These are phyloP conservation scores for Puya raimondii DNA, from an alignment of 176 grass and related monocot species.

Conservation along the genomic window DNA sequence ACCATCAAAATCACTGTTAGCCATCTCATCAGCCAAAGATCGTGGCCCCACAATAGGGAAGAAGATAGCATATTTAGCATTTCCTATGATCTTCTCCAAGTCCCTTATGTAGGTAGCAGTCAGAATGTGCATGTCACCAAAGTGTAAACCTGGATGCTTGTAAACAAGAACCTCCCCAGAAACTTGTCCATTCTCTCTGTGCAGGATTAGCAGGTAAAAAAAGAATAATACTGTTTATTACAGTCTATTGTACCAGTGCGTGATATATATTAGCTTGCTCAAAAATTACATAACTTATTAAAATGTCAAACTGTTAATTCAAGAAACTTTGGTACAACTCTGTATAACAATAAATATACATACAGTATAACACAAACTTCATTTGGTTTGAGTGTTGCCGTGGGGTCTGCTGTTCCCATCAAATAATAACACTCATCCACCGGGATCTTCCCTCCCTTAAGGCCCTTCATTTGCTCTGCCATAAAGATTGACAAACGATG, in stretches of 20 bases:
- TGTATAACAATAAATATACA: constrained; percentile 22
- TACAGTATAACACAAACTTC: constrained; percentile 72
- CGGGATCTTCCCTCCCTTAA: constrained; percentile 45
- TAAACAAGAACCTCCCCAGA: constrained; percentile 66
- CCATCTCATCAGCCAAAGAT: constrained; percentile 77
- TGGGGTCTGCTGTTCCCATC: constrained; percentile 61
- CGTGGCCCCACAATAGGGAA: constrained; percentile 43
- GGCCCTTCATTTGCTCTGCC: constrained; percentile 33
- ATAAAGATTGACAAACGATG: constrained; percentile 25
- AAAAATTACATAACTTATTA: too few relatives aligned
- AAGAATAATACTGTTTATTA: too few relatives aligned
- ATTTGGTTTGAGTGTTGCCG: constrained; percentile 34
- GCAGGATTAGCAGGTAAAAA: constrained; percentile 2
- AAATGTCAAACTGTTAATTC: too few relatives aligned
- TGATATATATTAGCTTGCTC: too few relatives aligned
- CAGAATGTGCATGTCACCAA: constrained; percentile 60
- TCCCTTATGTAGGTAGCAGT: constrained; percentile 33
- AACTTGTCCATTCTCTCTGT: constrained; percentile 51
- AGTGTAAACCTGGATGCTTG: constrained; percentile 63
- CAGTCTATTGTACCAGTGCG: too few relatives aligned
- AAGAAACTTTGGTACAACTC: not conserved
- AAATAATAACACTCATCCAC: constrained; percentile 48
- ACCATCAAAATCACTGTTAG: constrained; percentile 65
- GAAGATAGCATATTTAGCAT: constrained; percentile 62
- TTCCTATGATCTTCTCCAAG: constrained; percentile 37